Evolutionary conservation across 176 grass and related monocot species (phyloP), one percentile per base, ranked within the genome.

Genomic region (Poa pratensis): DNA sequence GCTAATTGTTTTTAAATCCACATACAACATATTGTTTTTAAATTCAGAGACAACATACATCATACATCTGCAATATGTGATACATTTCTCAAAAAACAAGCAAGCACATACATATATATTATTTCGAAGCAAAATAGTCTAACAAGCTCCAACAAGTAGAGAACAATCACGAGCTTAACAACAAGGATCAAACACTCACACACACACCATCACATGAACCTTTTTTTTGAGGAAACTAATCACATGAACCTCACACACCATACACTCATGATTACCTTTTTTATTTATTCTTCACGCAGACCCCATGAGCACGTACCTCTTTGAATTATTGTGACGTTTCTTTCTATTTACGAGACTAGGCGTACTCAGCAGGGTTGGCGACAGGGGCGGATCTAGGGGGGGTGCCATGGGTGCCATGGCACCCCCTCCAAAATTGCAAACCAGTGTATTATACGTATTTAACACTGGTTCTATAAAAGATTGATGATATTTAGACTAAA

Each of bases 311-410:
- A 73, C 50, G 14, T 3, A 49, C 23, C 0, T 26, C 23, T 11
- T 23, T 23, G 53, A 55, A 59, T 59, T 8, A 9, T 5, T 24
- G 43, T 17, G 0, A 26, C 49, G 18, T 62, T 24, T 24, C 3
- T 77, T 6, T 35, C 2, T 14, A 17, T 49, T 39, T 20, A 37
- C 28, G 14, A 23, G 9, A 18, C 45, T 58, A 87, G 18, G 78
- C 69, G 52, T 55, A 81, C 9, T 71, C 85, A 7, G 7, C 28
- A 15, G 88, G 83, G 83, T 90, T 50, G 1, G 88, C 83, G 6
- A 77, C 2, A n/a, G n/a, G n/a, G n/a, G n/a, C n/a, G n/a, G n/a
- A n/a, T n/a, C n/a, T n/a, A n/a, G n/a, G n/a, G n/a, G n/a, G n/a
- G n/a, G n/a, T n/a, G n/a, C n/a, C n/a, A n/a, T n/a, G n/a, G n/a